phyloP scores from a whole-genome alignment of 306 rosid genomes.

The Lathyrus tuberosus region DNA sequence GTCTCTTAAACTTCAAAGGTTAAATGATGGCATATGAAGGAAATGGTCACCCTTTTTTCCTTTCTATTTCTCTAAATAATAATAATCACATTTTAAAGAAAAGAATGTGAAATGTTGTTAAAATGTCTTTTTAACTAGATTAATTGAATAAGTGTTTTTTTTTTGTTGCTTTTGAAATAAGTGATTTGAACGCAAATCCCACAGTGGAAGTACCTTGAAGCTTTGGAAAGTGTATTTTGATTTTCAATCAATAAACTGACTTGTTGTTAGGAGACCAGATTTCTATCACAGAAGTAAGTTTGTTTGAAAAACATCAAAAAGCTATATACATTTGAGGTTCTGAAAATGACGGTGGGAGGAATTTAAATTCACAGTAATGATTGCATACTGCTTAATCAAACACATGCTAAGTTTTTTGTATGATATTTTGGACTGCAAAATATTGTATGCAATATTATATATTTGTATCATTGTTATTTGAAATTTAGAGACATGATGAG shows the following conservation, averaged over 20 bases:
- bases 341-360: neutral
- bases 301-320: neutral
- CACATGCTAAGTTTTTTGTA: conserved; percentile 19
- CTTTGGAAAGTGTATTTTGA: no score
- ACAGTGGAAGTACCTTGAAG: no score
- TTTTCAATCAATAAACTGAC: no score
- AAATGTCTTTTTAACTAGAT: neutral
- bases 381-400: neutral
- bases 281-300: conserved; percentile 3
- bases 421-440: no score
- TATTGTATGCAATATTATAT: neutral
- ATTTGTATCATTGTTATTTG: conserved; percentile 3
- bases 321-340: neutral
- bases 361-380: neutral
- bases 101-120: no score
- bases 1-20: conserved; percentile 2
- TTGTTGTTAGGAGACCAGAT: no score
- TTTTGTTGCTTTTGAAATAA: no score
- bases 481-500: conserved; percentile 15
- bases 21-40: neutral
- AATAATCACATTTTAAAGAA: no score
- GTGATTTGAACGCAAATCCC: no score
- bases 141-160: no score
- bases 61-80: no score
- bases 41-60: neutral